Evolutionary conservation across 805 yeast genomes (phyloP), one percentile per base, ranked within the genome.

Genomic region (Brettanomyces nanus): DNA sequence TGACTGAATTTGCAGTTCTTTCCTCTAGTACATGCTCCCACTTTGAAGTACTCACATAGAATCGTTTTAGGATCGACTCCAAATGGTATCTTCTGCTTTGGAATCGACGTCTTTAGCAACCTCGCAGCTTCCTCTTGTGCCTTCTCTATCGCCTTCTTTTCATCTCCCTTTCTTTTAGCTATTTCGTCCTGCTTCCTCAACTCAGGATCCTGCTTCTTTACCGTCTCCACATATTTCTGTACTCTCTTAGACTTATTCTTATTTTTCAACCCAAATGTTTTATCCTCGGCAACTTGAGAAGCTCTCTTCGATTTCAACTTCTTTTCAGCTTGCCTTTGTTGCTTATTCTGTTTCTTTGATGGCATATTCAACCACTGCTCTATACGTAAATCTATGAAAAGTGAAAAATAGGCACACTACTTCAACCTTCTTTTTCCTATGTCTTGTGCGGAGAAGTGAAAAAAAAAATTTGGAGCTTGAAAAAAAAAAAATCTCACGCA

Each of bases 41-140:
- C 71, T 63, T 80, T 92, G 76, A 86, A 90, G 61, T 77, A 78
- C 41, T 85, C 84, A 74, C 98, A 92, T 17, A 92, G 62, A 26
- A 92, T 82, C 1, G 95, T 77, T 64, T 92, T 90, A 38, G 98
- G 98, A 63, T 92, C 97, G 42, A 87, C 97, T 37, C 98, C 98
- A 54, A 90, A 87, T 30, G 96, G 95, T 23, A 90, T 85, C 56
- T 85, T 86, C 59, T 85, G 97, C 33, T 67, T 70, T 38, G 75
- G 81, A 36, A 85, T 68, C 4, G 76, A 68, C 0, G 76, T 64
- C 23, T 78, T 81, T 50, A 86, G 73, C 32, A 90, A 62, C 14
- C 82, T 80, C 11, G 85, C 80, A 4, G 95, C 94, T 54, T 90
- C 97, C 33, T 74, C 75, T 56, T 82, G 85, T 31, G 95, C 97